These are phyloP conservation scores for Guadua angustifolia DNA, from an alignment of 176 grass and related monocot genomes.

Conservation along the genomic window DNA sequence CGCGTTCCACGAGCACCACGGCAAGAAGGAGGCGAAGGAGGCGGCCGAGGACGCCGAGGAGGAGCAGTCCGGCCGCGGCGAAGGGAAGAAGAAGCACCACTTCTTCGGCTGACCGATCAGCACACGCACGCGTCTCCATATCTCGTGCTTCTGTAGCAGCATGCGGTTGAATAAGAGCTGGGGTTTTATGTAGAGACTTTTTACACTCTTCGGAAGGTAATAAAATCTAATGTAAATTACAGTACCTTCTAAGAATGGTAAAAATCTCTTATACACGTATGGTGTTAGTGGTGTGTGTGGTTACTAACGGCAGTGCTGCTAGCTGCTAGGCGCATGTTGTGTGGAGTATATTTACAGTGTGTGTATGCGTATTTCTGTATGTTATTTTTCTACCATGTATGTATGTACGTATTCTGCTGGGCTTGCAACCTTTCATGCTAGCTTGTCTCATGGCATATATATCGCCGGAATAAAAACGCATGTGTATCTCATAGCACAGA, in stretches of 20 bases:
- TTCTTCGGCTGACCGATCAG: conserved; percentile 45
- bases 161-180: conserved; percentile 1
- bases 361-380: background rate
- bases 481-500: too few species aligned
- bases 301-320: background rate
- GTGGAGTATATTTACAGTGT: background rate
- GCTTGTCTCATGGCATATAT: background rate
- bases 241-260: too few species aligned
- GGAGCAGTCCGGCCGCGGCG: conserved; percentile 39
- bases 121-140: background rate
- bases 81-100: conserved; percentile 78
- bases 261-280: too few species aligned
- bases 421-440: background rate
- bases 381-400: background rate
- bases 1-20: conserved; percentile 84
- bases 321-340: background rate
- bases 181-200: too few species aligned
- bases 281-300: too few species aligned
- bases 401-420: background rate
- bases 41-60: conserved; percentile 54
- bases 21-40: conserved; percentile 65
- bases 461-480: background rate
- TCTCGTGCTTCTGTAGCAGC: background rate
- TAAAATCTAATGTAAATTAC: too few species aligned
- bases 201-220: too few species aligned